These are phyloP conservation scores for Ramaria rubella DNA, from an alignment of 768 basidiomycete species.

Conservation along the genomic window DNA sequence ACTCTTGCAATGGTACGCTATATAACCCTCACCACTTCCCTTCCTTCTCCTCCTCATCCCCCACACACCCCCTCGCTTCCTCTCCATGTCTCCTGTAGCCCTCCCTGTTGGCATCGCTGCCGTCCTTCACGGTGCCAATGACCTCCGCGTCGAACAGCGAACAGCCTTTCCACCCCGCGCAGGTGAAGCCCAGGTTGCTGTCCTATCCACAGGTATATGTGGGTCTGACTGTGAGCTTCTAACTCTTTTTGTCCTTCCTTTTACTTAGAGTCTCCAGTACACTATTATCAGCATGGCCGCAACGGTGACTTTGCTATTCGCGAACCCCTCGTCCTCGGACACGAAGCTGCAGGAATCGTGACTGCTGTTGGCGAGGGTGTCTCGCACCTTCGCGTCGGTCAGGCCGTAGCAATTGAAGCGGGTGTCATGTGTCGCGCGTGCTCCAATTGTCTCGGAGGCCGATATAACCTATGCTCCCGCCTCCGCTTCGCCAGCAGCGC, in stretches of 20 bases:
- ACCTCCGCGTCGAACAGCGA: slow-evolving; percentile 75
- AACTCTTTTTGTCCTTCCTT: neutral
- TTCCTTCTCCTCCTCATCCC: slow-evolving; percentile 22
- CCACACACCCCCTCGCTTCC: slow-evolving; percentile 7
- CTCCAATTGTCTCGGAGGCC: slow-evolving; percentile 59
- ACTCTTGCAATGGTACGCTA: too few species aligned
- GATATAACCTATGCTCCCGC: slow-evolving; percentile 89
- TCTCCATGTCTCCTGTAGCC: slow-evolving; percentile 39
- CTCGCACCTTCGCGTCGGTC: slow-evolving; percentile 51
- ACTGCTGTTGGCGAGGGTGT: slow-evolving; percentile 76
- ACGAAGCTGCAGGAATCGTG: slow-evolving; percentile 86
- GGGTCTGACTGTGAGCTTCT: slow-evolving; percentile 66
- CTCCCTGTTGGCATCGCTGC: slow-evolving; percentile 59
- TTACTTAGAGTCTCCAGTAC: slow-evolving; percentile 45
- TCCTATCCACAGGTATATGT: slow-evolving; percentile 84
- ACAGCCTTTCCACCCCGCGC: slow-evolving; percentile 62
- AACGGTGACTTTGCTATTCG: slow-evolving; percentile 90
- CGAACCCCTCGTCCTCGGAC: slow-evolving; percentile 84
- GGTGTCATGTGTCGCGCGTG: slow-evolving; percentile 83
- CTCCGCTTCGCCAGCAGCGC: slow-evolving; percentile 90
- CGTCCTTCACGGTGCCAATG: slow-evolving; percentile 77
- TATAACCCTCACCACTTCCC: too few species aligned
- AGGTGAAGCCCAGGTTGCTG: slow-evolving; percentile 72
- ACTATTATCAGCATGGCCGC: slow-evolving; percentile 83
- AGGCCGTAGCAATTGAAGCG: slow-evolving; percentile 90